Evolutionary conservation across 805 yeast species (phyloP).

Genomic region (Debaryomyces castellii): DNA sequence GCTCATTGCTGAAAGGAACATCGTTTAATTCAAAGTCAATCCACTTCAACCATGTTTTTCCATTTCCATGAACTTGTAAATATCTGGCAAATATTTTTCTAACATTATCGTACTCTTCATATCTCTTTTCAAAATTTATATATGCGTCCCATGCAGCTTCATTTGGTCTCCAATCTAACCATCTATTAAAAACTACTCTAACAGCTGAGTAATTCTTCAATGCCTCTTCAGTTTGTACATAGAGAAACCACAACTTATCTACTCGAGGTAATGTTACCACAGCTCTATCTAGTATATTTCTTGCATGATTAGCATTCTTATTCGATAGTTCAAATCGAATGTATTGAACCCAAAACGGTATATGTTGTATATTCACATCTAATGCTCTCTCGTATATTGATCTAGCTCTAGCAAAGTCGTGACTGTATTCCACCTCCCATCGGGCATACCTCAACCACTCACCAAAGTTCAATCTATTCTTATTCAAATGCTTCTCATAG

Average conservation of each 20-base stretch:
- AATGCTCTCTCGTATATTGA: constrained; percentile 87
- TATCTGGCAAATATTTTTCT: constrained; percentile 59
- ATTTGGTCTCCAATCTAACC: constrained; percentile 80
- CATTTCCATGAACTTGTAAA: constrained; percentile 30
- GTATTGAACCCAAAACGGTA: constrained; percentile 85
- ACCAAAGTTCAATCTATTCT: constrained; percentile 76
- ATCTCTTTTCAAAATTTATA: constrained; percentile 69
- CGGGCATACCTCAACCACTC: constrained; percentile 93
- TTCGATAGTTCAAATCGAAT: constrained; percentile 72
- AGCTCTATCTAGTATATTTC: constrained; percentile 80
- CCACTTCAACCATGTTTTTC: constrained; percentile 75
- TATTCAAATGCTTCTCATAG: constrained; percentile 81
- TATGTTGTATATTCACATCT: constrained; percentile 68
- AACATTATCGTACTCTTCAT: constrained; percentile 54
- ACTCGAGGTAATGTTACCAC: constrained; percentile 71
- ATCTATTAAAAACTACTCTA: constrained; percentile 66
- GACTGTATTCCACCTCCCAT: constrained; percentile 76
- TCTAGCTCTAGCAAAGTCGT: constrained; percentile 75
- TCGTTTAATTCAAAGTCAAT: constrained; percentile 59
- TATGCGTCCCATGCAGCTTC: constrained; percentile 72
- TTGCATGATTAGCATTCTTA: constrained; percentile 80
- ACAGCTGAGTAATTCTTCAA: constrained; percentile 62
- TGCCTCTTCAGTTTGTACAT: constrained; percentile 79
- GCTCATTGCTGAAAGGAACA: constrained; percentile 9
- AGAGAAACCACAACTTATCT: constrained; percentile 84